Percentiles rank a stretch among this genome's conserved stretches.
phyloP scores from a whole-genome alignment of 2,329 filamentous ascomycete genomes.

The Verticillium nonalfalfae region DNA sequence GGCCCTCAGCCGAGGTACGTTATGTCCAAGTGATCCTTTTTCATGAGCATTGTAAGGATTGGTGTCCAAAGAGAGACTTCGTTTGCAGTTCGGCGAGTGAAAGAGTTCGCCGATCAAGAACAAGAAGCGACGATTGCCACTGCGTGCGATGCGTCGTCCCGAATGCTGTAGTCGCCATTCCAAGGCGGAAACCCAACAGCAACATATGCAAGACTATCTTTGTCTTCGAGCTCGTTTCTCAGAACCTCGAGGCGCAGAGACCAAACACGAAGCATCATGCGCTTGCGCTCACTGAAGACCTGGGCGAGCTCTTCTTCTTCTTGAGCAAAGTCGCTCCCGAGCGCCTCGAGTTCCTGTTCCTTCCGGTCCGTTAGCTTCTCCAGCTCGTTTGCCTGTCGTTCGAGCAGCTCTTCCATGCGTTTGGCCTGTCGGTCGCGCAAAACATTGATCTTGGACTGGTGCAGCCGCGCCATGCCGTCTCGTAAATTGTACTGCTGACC shows the following conservation, averaged over 20 bases:
- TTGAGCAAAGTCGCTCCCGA: conserved; percentile 37
- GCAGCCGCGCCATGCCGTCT: conserved; percentile 52
- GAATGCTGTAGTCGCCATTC: conserved; percentile 20
- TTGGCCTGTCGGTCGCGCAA: conserved; percentile 59
- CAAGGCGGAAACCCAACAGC: conserved; percentile 30
- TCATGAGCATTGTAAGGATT: neutral
- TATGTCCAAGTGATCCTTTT: neutral
- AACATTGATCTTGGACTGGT: conserved; percentile 57
- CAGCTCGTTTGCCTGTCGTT: conserved; percentile 47
- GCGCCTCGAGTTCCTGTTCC: conserved; percentile 38
- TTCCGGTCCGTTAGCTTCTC: conserved; percentile 37
- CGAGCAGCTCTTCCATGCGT: conserved; percentile 51
- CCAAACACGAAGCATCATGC: conserved; percentile 44
- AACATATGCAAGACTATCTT: conserved; percentile 35
- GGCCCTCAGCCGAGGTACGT: neutral
- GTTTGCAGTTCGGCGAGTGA: neutral
- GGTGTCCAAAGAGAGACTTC: neutral
- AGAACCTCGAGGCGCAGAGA: conserved; percentile 44
- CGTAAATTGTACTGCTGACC: conserved; percentile 55
- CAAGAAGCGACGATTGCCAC: neutral
- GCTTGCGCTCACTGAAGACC: conserved; percentile 38
- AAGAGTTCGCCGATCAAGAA: neutral
- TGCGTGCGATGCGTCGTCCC: neutral
- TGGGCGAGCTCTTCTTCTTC: conserved; percentile 42
- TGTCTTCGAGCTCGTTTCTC: conserved; percentile 43